A percentile compares a stretch with the other conserved stretches of the same genome.
These are phyloP conservation scores for Lactarius pseudohatsudake DNA, from an alignment of 768 basidiomycete species.

Conservation along the genomic window DNA sequence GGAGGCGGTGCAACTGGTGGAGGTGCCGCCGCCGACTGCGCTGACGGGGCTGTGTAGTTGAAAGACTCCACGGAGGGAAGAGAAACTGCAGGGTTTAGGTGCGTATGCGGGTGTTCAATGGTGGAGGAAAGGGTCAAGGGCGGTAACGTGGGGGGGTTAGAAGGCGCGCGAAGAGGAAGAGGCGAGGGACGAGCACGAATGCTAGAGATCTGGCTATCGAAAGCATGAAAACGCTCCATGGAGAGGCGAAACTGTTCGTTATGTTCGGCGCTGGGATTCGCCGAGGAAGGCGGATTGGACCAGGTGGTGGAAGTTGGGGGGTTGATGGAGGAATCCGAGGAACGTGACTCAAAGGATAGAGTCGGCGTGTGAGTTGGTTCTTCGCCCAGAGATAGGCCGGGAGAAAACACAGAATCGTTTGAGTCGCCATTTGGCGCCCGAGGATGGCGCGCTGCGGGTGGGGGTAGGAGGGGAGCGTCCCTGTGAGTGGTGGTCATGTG, in stretches of 20 bases:
- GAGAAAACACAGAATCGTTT: constrained; percentile 9
- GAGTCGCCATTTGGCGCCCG: constrained; percentile 13
- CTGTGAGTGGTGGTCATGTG: constrained; percentile 13
- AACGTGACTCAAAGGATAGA: constrained; percentile 11
- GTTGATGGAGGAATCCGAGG: constrained; percentile 4
- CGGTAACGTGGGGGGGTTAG: constrained; percentile 24
- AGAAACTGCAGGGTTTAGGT: constrained; percentile 8
- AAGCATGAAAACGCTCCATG: constrained; percentile 30
- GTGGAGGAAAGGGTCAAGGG: constrained; percentile 27
- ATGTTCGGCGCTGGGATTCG: constrained; percentile 8
- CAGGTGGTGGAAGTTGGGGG: constrained; percentile 13
- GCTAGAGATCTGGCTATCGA: constrained; percentile 30
- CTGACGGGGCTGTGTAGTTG: neutral
- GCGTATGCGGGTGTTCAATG: constrained; percentile 13
- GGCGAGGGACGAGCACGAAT: constrained; percentile 24
- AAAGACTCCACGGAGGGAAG: constrained; percentile 23
- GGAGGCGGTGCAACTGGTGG: constrained; percentile 9
- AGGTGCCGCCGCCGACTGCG: constrained; percentile 1
- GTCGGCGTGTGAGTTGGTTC: constrained; percentile 7
- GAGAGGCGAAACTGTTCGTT: constrained; percentile 29
- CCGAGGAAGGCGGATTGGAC: constrained; percentile 12
- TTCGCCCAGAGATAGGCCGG: constrained; percentile 7
- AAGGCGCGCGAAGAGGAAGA: constrained; percentile 17
- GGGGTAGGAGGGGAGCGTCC: constrained; percentile 7
- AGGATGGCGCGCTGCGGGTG: constrained; percentile 4